A percentile compares a stretch with the other conserved stretches of the same genome.
These are phyloP conservation scores for Blastomyces silverae DNA, from an alignment of 2,329 filamentous ascomycete species.

Conservation along the genomic window DNA sequence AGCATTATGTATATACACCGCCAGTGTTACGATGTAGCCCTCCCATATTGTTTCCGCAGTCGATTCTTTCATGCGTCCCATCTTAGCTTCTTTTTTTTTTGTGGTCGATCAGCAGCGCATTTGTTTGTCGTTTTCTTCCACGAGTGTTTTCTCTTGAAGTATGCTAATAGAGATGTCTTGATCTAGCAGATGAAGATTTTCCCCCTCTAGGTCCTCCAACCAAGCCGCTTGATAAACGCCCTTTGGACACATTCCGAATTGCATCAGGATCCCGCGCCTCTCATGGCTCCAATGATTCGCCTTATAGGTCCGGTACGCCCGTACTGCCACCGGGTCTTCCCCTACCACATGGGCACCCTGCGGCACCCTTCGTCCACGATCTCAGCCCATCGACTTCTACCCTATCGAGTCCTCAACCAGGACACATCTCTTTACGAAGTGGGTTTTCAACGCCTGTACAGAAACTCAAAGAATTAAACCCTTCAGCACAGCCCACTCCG, in stretches of 20 bases:
- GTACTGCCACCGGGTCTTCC: constrained; percentile 39
- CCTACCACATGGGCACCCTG: constrained; percentile 37
- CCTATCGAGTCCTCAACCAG: constrained; percentile 3
- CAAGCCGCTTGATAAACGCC: constrained; percentile 31
- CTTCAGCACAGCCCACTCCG: constrained; percentile 28
- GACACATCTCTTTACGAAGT: neutral
- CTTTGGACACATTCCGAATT: constrained; percentile 22
- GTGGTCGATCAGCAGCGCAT: constrained; percentile 18
- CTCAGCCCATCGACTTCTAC: constrained; percentile 22
- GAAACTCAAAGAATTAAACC: constrained; percentile 21
- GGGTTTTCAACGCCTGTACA: constrained; percentile 32
- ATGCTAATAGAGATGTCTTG: constrained; percentile 26
- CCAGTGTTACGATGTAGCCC: constrained; percentile 21
- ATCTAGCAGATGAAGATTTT: constrained; percentile 41
- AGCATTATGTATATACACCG: constrained; percentile 17
- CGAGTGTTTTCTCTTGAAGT: constrained; percentile 14
- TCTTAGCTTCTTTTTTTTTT: constrained; percentile 20
- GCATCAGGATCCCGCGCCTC: constrained; percentile 14
- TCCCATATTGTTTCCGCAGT: constrained; percentile 18
- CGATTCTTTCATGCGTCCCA: constrained; percentile 20
- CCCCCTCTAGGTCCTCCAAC: constrained; percentile 38
- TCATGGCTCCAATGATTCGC: constrained; percentile 6
- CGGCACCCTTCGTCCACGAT: constrained; percentile 32
- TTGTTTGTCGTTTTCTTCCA: constrained; percentile 4
- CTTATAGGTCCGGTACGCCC: constrained; percentile 34